Base-by-base conservation (phyloP, 2,329 filamentous ascomycete genomes). In the Dendryphion nanum region DNA sequence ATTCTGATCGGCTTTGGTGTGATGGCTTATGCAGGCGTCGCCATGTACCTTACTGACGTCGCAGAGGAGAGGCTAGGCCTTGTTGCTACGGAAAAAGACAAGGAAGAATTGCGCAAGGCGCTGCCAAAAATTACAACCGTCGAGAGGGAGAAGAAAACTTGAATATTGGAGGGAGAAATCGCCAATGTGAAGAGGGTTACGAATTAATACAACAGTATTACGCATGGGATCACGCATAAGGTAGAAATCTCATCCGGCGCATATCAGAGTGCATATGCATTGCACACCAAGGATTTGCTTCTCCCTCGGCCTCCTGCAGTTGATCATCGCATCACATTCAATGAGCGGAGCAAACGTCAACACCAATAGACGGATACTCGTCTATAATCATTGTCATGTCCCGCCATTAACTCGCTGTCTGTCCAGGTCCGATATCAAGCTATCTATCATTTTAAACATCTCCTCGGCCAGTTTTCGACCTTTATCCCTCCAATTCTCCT, bases 41-140 rank as follows among this genome's bases (percentile, higher is more conserved):
- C 88, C 13, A 74, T 93, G n/a, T 83, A 84, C 59, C 59, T 86
- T 14, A 81, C 85, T 4, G 85, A 91, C 58, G 74, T 75, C 40
- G 81, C 84, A 13, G 89, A 91, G 67, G 77, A 85, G 59, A 81
- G 76, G 29, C 76, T 90, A 44, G 86, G 85, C 5, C 77, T 88
- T 63, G 81, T 77, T 26, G 79, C 89, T 2, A 84, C 81, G 1
- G 81, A 87, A 45, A 73, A 85, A 56, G 89, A 95, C 59, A 83
- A 81, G 61, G 79, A 81, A 42, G 77, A 78, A 10, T 63, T 95
- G 45, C 74, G 79, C 33, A 74, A 73, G 34, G 66, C 77, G 32
- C 69, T 81, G 20, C 86, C 86, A 6, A 80, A 72, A 50, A 76
- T 91, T 41, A 76, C 49, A 0, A 41, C 48, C 14, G 48, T 63